Conservation (phyloP, 768 basidiomycete genomes). For the Chlorophyllum brunneum region DNA sequence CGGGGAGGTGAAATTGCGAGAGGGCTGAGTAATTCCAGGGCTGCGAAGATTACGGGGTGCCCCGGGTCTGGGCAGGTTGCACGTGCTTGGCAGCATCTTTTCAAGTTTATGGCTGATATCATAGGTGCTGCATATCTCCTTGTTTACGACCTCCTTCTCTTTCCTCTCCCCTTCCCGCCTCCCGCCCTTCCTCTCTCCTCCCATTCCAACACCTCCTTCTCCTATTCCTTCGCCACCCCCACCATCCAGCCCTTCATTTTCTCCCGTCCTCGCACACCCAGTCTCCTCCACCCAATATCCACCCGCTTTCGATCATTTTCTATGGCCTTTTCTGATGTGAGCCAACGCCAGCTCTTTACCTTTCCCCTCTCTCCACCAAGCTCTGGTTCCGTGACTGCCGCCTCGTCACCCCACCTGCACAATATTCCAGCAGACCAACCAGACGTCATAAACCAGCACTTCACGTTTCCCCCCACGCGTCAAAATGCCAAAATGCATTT, state of each 20-base stretch:
- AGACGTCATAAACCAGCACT: conserved; percentile 19
- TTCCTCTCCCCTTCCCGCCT: neutral
- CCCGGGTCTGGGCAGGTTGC: conserved; percentile 10
- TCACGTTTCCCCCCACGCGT: neutral
- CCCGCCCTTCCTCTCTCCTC: neutral
- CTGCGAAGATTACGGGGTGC: conserved; percentile 3
- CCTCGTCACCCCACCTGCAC: conserved; percentile 33
- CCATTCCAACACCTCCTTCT: neutral
- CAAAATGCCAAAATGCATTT: neutral
- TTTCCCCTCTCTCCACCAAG: conserved; percentile 48
- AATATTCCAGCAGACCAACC: conserved; percentile 23
- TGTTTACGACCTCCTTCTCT: neutral
- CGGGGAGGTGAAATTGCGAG: neutral
- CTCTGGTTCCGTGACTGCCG: conserved; percentile 36
- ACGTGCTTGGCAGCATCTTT: conserved; percentile 4
- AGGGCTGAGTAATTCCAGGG: neutral
- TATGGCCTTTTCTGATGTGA: conserved; percentile 23
- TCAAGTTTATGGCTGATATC: conserved; percentile 10
- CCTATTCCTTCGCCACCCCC: neutral
- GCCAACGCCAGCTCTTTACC: conserved; percentile 25
- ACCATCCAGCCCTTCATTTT: no score
- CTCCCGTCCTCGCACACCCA: neutral
- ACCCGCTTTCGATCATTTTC: neutral
- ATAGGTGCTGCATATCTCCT: conserved; percentile 4
- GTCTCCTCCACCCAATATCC: neutral